Base-by-base conservation (phyloP, 2,329 filamentous ascomycete species). In the Xylaria digitata region DNA sequence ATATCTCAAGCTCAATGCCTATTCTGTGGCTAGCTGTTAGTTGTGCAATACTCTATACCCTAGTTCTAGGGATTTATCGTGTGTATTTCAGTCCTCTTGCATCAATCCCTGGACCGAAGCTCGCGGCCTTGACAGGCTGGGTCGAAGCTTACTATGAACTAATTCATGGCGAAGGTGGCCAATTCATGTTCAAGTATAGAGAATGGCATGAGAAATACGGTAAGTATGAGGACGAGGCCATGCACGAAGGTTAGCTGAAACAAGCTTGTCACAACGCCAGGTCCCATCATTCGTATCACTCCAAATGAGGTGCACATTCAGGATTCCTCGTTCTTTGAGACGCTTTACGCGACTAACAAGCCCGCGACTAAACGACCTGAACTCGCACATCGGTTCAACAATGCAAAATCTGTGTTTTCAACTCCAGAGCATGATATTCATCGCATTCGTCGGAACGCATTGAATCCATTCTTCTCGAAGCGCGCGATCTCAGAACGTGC, bases 131-230 rank as follows among this genome's bases (percentile, higher is more conserved):
- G 13, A 62, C 60, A 11, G 42, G 52, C 26, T 62, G 52, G 60
- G 60, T 62, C 37, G 60, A 62, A 49, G 30, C 50, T 21, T 62
- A 62, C 19, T 54, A 56, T 32, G 60, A 62, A 1, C 15, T 55
- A 23, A 11, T 62, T 21, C 34, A 53, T 21, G 46, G 46, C n/a
- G 37, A 45, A 15, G 60, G 60, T 6, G 60, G 60, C 21, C 60
- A 62, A n/a, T 62, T 62, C 11, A 56, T 62, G 32, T 56, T 55
- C 42, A 56, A 62, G 13, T 46, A 55, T 37, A 40, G 42, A 9
- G 52, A 62, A 21, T 62, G 60, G 60, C 52, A 62, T 23, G 32
- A 37, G 32, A 49, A 62, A 49, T 62, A 62, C 17, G 60, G 60
- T 62, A 45, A 17, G 40, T n/a, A 6, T 13, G 6, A 34, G n/a